Evolutionary conservation across 2,329 filamentous ascomycete species (phyloP).

Genomic region (Colletotrichum kahawae): DNA sequence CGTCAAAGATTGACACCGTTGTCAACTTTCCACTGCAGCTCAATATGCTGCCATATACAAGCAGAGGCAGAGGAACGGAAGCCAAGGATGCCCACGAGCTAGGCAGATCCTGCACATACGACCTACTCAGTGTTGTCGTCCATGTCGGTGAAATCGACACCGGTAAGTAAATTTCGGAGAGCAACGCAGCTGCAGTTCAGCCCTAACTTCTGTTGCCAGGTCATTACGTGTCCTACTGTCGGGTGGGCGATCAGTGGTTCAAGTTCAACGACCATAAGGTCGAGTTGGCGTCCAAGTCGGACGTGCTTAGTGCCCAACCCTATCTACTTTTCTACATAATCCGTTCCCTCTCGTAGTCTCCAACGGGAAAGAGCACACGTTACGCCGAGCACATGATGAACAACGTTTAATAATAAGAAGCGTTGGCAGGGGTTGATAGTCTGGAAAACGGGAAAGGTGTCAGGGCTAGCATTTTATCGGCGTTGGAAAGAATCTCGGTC

Average conservation of each 20-base stretch:
- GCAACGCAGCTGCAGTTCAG: neutral
- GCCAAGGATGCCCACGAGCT: constrained; percentile 58
- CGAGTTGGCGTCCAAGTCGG: constrained; percentile 79
- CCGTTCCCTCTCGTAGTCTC: constrained; percentile 57
- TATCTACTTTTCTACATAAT: constrained; percentile 91
- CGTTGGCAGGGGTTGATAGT: neutral
- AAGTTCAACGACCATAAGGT: constrained; percentile 96
- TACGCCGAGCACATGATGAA: neutral
- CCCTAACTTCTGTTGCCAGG: constrained; percentile 37
- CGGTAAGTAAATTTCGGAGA: constrained; percentile 69
- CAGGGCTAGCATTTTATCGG: constrained; percentile 9
- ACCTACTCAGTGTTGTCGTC: constrained; percentile 87
- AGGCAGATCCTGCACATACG: constrained; percentile 76
- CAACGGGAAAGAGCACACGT: too few species aligned
- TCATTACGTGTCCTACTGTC: constrained; percentile 88
- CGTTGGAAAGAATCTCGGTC: constrained; percentile 17
- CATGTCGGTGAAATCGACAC: constrained; percentile 93
- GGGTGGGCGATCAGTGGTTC: constrained; percentile 90
- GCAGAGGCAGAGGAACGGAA: constrained; percentile 60
- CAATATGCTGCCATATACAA: constrained; percentile 91
- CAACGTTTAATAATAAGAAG: neutral
- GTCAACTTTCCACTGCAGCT: constrained; percentile 86
- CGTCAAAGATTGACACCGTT: constrained; percentile 86
- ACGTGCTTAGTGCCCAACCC: constrained; percentile 85
- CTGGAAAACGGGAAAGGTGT: neutral